These are phyloP conservation scores for Arthrobotrys sinensis DNA, from an alignment of 2,329 filamentous ascomycete genomes.

Conservation along the genomic window DNA sequence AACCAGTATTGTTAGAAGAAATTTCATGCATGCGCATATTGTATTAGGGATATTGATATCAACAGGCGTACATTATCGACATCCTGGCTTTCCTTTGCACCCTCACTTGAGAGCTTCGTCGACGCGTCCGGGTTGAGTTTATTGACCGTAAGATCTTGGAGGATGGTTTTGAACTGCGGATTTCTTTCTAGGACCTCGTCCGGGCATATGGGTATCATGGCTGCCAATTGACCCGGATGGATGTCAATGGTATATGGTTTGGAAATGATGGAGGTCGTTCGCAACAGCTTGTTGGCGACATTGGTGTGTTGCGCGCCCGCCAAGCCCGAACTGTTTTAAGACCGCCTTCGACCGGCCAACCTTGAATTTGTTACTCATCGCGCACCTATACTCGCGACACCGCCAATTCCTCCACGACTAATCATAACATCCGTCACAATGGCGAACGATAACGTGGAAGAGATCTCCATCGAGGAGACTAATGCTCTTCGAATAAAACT, in stretches of 20 bases:
- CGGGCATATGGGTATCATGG: slow-evolving; percentile 64
- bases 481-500: slow-evolving; percentile 91
- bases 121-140: slow-evolving; percentile 63
- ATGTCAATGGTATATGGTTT: not conserved
- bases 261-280: not conserved
- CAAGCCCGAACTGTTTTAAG: slow-evolving; percentile 24
- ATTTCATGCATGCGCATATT: not conserved
- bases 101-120: slow-evolving; percentile 44
- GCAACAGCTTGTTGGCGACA: not conserved
- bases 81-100: slow-evolving; percentile 50
- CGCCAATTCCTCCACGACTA: not conserved
- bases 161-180: slow-evolving; percentile 63
- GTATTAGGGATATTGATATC: not conserved
- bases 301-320: slow-evolving; percentile 44
- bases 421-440: not conserved
- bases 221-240: not conserved
- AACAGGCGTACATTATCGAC: slow-evolving; percentile 46
- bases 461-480: slow-evolving; percentile 86
- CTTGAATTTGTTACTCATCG: slow-evolving; percentile 41
- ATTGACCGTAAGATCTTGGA: slow-evolving; percentile 62
- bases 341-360: slow-evolving; percentile 4
- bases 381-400: slow-evolving; percentile 1
- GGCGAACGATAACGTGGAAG: slow-evolving; percentile 50
- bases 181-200: slow-evolving; percentile 62
- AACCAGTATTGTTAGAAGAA: not conserved